Evolutionary conservation across 2,329 filamentous ascomycete genomes (phyloP), one percentile per base, ranked within the genome.

Genomic region (Penicillium sp.): DNA sequence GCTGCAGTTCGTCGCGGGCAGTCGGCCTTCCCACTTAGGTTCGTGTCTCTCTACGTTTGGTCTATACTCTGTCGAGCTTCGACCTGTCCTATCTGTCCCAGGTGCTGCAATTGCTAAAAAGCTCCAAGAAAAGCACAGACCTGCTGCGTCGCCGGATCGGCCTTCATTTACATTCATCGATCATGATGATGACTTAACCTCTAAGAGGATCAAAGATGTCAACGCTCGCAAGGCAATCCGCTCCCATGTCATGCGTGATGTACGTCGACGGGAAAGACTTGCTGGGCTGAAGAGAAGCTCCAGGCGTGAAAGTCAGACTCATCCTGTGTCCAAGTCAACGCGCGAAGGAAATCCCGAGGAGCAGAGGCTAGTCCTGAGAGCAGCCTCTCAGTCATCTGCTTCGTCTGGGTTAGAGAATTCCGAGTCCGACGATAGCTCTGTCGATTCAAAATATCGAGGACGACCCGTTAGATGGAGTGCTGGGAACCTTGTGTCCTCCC

Each of bases 171-270:
- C 72, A 21, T 75, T 75, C 54, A 74, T 75, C 52, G 70, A 72
- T 53, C 71, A 74, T 49, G 67, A 72, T 53, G 68, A 74, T 54
- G 70, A 74, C 49, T 54, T 74, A 54, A 62, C 65, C 23, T 70
- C 68, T 26, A 73, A 73, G 50, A 59, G 67, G 43, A 74, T 74
- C 57, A 71, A 66, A 52, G 66, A 74, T 62, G 64, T 62, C 47
- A 67, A 70, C 55, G 70, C 72, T 28, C 67, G 71, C 41, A 72
- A 72, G 57, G 67, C 67, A 12, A 75, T 75, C 43, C 69, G 73
- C 15, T 75, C 73, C 13, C 73, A 75, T 68, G 73, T 74, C 16
- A 75, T 75, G 73, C 70, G 72, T 38, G 67, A 74, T 57, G 72
- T 75, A 15, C 72, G 73, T 36, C 68, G 70, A 28, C 65, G 69